Evolutionary conservation across 2,329 filamentous ascomycete species (phyloP), one percentile per base, ranked within the genome.

Genomic region (Colletotrichum incanum): DNA sequence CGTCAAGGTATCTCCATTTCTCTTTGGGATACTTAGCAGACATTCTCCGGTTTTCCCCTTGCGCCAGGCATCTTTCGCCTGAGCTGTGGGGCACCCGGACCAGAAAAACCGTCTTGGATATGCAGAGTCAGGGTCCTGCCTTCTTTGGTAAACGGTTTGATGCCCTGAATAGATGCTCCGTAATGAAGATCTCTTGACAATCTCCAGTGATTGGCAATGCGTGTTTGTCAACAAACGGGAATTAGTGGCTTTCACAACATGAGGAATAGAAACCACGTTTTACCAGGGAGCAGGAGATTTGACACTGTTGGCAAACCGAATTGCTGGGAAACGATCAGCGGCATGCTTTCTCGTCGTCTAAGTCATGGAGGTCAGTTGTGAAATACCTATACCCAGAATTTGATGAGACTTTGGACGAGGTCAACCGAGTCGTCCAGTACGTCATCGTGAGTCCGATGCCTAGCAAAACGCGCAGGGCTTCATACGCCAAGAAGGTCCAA

Each of bases 61-160:
- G 59, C 47, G 59, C 43, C 59, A 64, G 69, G 69, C 69, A 68
- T 68, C 50, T 31, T 26, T 72, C 59, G 31, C 45, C 60, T 45
- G 60, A 64, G 26, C 18, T 61, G 70, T 65, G 70, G 70, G 28
- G 26, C 31, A 20, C 7, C 28, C 31, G 54, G 60, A 28, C 47
- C 12, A 39, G 45, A 49, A 37, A 23, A 65, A 65, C 59, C 47
- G 59, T 60, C 65, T 39, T 65, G 59, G 31, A 64, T 45, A 72
- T 67, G 65, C 61, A 55, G 52, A 49, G 43, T 55, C 65, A 65
- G 69, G 69, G 69, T 72, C 65, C 45, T 69, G 52, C 69, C 70
- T 69, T 31, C 45, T 69, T 70, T 11, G 60, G 52, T 41, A 16
- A 47, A 60, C 18, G 45, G 20, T 55, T 26, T 50, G 47, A 34